Conservation (phyloP, 2,329 filamentous ascomycete genomes). For the Paracamarosporium sp. region DNA sequence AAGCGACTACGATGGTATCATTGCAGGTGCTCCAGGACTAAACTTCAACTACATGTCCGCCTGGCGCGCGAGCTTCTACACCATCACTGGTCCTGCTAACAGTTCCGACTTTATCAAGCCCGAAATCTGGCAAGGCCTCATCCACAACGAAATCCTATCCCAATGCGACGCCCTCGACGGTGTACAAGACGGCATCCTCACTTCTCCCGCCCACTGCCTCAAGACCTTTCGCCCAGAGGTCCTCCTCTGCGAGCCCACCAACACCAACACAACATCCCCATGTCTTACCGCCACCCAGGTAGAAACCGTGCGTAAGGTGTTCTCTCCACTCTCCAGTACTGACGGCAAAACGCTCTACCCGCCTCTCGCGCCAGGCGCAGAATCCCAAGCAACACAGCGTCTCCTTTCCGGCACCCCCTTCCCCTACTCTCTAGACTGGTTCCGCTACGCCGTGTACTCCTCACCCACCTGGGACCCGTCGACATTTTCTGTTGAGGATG, state of each 20-base stretch:
- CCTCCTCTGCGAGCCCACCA: conserved; percentile 42
- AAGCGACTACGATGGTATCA: conserved; percentile 42
- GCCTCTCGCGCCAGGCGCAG: conserved; percentile 55
- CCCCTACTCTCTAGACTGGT: conserved; percentile 51
- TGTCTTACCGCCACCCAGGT: conserved; percentile 54
- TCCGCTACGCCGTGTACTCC: conserved; percentile 52
- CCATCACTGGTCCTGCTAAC: conserved; percentile 27
- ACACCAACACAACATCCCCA: conserved; percentile 25
- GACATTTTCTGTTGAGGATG: conserved; percentile 16
- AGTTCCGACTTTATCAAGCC: conserved; percentile 30
- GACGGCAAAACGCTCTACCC: conserved; percentile 56
- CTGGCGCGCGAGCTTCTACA: conserved; percentile 40
- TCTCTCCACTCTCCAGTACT: conserved; percentile 48
- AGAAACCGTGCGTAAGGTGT: conserved; percentile 51
- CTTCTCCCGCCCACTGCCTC: conserved; percentile 48
- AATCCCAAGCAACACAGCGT: conserved; percentile 46
- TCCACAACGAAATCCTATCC: conserved; percentile 53
- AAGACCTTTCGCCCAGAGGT: conserved; percentile 47
- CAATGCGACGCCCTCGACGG: conserved; percentile 60
- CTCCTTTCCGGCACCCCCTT: conserved; percentile 49
- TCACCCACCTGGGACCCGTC: conserved; percentile 40
- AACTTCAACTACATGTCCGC: conserved; percentile 38
- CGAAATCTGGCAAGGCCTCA: conserved; percentile 34
- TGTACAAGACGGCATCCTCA: conserved; percentile 56
- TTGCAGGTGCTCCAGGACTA: conserved; percentile 39